Conservation (phyloP, 2,329 filamentous ascomycete species). For the Fusarium staphyleae region DNA sequence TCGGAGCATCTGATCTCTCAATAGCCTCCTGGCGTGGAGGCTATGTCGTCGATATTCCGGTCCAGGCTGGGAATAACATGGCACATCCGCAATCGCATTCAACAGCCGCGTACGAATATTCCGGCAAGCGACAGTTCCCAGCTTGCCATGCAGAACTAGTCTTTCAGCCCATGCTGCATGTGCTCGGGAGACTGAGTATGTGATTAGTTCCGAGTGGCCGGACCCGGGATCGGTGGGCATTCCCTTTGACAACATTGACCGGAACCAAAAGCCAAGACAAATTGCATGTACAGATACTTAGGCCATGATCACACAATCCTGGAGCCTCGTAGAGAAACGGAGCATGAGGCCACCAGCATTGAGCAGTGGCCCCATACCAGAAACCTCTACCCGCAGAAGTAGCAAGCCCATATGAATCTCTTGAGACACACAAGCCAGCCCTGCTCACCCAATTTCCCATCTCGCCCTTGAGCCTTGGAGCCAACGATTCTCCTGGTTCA, state of each 20-base stretch:
- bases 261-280: constrained; percentile 2
- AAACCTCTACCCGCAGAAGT: neutral
- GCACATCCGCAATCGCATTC: constrained; percentile 7
- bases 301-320: constrained; percentile 1
- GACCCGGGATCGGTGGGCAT: constrained; percentile 5
- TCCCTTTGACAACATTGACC: constrained; percentile 6
- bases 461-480: neutral
- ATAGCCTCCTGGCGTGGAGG: constrained; percentile 32
- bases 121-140: constrained; percentile 7
- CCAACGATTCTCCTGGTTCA: neutral
- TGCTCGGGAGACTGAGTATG: neutral
- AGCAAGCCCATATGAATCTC: constrained; percentile 17
- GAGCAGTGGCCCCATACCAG: neutral
- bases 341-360: neutral
- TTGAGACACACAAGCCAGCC: constrained; percentile 7
- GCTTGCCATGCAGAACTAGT: constrained; percentile 1
- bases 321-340: neutral
- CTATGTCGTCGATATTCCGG: constrained; percentile 1
- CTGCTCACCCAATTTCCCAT: constrained; percentile 18
- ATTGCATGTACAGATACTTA: constrained; percentile 17
- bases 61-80: constrained; percentile 1
- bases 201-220: neutral
- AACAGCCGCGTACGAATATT: constrained; percentile 14
- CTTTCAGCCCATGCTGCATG: neutral
- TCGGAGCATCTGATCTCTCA: constrained; percentile 31